Evolutionary conservation across 129 eudicot species (phyloP), one percentile per base, ranked within the genome.

Genomic region (Tanacetum coccineum): DNA sequence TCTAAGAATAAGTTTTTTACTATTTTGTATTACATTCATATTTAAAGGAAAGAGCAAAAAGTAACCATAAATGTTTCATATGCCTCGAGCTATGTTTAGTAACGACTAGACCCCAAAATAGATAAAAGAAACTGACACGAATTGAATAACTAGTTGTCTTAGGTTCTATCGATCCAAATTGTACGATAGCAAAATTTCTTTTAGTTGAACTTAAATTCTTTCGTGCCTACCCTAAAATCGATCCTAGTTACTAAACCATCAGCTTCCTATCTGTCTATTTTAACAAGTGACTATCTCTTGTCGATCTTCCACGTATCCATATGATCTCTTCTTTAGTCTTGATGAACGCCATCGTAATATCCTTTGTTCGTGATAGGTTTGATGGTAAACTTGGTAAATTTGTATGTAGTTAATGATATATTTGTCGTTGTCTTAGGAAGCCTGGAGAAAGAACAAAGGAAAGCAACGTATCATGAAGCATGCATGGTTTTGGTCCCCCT

Each of bases 401-500:
- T 57, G 47, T 66, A 56, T 28, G 46, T 57, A 58, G 67, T 56
- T 66, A 65, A 74, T 58, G 72, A 73, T 53, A 36, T 6, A 36
- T 36, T 44, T 26, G 57, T 54, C 15, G 11, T 64, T 64, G 7
- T 73, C 71, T 48, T 64, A 53, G 39, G 50, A 55, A 50, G 17
- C 18, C 15, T 9, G 59, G 45, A 21, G 54, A 61, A 72, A 50
- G 70, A 62, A 39, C 57, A 45, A 62, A 52, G 20, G 77, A 72
- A 65, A 74, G 78, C 78, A 56, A 74, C 60, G 9, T 39, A 45
- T 64, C 65, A 73, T 64, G 65, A 63, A 72, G 49, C 63, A 72
- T 54, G 78, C 67, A 66, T 74, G 59, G 6, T 14, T 47, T 26
- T 64, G 78, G 78, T 64, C 78, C 78, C 78, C 78, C 78, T 65